Base-by-base conservation (phyloP, 2,329 filamentous ascomycete genomes). In the Fusarium poae region DNA sequence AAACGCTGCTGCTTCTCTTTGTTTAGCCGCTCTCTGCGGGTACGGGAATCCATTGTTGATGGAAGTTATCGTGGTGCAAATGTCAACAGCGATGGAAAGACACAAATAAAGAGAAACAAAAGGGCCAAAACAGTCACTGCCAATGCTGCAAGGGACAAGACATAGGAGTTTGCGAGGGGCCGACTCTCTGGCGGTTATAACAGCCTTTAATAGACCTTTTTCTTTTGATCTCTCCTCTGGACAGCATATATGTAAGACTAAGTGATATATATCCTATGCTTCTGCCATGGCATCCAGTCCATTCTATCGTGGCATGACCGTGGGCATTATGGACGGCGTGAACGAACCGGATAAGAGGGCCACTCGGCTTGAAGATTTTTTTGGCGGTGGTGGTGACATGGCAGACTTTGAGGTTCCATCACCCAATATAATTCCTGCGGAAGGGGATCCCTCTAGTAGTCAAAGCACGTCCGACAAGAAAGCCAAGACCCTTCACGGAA, bases 1-100 rank as follows among this genome's bases (percentile, higher is more conserved):
- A 58, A 58, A 30, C 50, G 35, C 49, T 53, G 48, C 49, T 45
- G 30, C 34, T 56, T 44, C 40, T 62, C 44, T 32, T 40, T 40
- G 12, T 3, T 51, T 1, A 51, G 48, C 48, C 3, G 40, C 10
- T 51, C 48, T 40, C 35, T 51, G 48, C 18, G 48, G 35, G 35
- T 29, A 29, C 9, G 27, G 27, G 27, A 51, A 30, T 51, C 25
- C 48, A 51, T 51, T 51, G 48, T 21, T 51, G 48, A 18, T 40
- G 35, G 12, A 30, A 40, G 40, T 21, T 40, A 40, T 12, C 35
- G 9, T 40, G 25, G 35, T 51, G n/a, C n/a, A n/a, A n/a, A n/a
- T n/a, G n/a, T n/a, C n/a, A n/a, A n/a, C n/a, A n/a, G n/a, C n/a
- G n/a, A n/a, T n/a, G n/a, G n/a, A n/a, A 51, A 51, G 35, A 51